phyloP scores from a whole-genome alignment of 1,139 yeast species.

The Suhomyces chickasaworum region DNA sequence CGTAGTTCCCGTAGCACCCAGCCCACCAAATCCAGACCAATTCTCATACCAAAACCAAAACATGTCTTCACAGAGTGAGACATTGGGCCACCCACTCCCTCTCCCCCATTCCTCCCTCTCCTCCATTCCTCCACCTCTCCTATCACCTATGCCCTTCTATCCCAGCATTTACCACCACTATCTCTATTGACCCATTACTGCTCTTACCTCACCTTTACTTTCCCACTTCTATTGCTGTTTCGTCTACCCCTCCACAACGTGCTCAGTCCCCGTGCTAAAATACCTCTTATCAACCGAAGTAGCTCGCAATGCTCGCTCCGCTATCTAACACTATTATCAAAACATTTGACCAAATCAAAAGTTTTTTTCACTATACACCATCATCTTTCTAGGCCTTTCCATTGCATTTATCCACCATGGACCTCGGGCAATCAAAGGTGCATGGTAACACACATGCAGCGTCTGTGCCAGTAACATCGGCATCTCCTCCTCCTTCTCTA shows the following conservation, averaged over 20 bases:
- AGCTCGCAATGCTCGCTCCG: neutral
- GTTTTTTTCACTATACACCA: conserved; percentile 3
- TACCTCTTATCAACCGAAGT: neutral
- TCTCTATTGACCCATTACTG: neutral
- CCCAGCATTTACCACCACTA: too few species aligned
- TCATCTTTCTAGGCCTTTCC: neutral
- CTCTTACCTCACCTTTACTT: neutral
- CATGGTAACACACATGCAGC: conserved; percentile 1
- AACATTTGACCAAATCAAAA: conserved; percentile 5
- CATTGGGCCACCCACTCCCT: neutral
- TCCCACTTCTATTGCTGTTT: neutral
- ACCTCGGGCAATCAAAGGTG: conserved; percentile 5
- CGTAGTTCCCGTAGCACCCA: neutral
- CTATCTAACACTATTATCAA: conserved; percentile 5
- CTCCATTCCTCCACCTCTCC: too few species aligned
- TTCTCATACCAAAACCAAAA: too few species aligned
- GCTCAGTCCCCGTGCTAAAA: neutral
- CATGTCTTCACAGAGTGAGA: too few species aligned
- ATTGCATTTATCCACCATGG: conserved; percentile 5
- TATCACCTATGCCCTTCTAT: too few species aligned
- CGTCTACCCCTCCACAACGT: conserved; percentile 1
- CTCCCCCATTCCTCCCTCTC: neutral
- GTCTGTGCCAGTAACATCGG: neutral
- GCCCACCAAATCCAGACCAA: neutral
- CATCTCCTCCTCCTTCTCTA: neutral